These are phyloP conservation scores for Nothophytophthora sp. DNA, from an alignment of 352 stramenopile genomes.

Conservation along the genomic window DNA sequence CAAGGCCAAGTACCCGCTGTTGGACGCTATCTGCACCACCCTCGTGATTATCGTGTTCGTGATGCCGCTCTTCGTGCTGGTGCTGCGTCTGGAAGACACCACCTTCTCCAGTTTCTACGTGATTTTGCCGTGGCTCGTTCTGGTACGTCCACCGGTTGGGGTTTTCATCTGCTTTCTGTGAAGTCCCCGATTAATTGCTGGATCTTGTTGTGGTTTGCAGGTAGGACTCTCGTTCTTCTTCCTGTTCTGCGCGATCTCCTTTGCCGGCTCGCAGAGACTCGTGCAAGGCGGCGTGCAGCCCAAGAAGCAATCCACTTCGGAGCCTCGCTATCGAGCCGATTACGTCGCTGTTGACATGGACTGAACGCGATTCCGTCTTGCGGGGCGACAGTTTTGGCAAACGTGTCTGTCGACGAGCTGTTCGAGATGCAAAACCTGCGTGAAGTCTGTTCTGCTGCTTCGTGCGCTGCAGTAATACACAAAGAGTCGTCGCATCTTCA, in stretches of 20 bases:
- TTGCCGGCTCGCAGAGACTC: constrained; percentile 39
- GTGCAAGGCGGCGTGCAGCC: constrained; percentile 36
- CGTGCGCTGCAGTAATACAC: too few relatives aligned
- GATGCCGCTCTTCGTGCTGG: constrained; percentile 75
- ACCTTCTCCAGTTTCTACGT: constrained; percentile 76
- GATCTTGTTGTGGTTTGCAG: constrained; percentile 20
- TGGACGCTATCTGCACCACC: constrained; percentile 48
- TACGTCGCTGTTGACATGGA: constrained; percentile 59
- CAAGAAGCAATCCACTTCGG: constrained; percentile 23
- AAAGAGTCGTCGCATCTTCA: too few relatives aligned
- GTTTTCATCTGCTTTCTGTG: neutral
- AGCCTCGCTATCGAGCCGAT: constrained; percentile 43
- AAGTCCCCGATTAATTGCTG: neutral
- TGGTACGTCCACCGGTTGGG: constrained; percentile 44
- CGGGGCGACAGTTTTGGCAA: too few relatives aligned
- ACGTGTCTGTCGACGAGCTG: too few relatives aligned
- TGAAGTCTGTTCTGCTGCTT: too few relatives aligned
- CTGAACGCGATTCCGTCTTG: constrained; percentile 2
- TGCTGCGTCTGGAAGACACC: constrained; percentile 51
- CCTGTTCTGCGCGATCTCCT: constrained; percentile 67
- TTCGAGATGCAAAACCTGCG: too few relatives aligned
- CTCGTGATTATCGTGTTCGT: constrained; percentile 46
- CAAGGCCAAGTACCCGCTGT: constrained; percentile 37
- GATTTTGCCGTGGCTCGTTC: constrained; percentile 72
- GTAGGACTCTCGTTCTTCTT: constrained; percentile 62